These are phyloP conservation scores for Lactarius pseudohatsudake DNA, from an alignment of 768 basidiomycete genomes.

Conservation along the genomic window DNA sequence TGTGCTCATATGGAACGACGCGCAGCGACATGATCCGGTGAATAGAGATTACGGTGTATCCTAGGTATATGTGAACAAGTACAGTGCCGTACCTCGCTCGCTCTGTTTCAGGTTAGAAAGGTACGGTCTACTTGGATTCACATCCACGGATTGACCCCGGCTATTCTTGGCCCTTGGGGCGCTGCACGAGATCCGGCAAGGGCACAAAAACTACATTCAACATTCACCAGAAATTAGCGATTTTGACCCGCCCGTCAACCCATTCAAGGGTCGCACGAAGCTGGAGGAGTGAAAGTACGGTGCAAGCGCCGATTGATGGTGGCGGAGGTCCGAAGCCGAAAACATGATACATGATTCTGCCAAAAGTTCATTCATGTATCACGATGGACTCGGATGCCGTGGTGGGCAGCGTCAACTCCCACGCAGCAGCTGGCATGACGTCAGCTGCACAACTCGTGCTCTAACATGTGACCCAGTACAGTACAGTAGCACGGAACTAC, in stretches of 20 bases:
- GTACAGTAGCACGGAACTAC: too few relatives aligned
- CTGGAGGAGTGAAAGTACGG: background rate
- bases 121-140: background rate
- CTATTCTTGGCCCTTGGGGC: background rate
- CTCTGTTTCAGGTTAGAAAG: constrained; percentile 3
- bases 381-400: background rate
- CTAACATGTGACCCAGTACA: constrained; percentile 14
- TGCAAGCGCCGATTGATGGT: background rate
- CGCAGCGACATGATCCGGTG: background rate
- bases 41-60: background rate
- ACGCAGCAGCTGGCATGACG: background rate
- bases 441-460: constrained; percentile 10
- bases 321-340: background rate
- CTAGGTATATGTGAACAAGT: background rate
- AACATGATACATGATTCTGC: background rate
- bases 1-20: background rate
- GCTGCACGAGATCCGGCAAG: background rate
- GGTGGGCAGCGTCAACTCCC: background rate
- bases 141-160: background rate
- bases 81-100: background rate
- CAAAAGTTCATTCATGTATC: background rate
- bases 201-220: background rate
- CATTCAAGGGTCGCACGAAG: background rate
- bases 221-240: background rate
- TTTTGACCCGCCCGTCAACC: background rate